Evolutionary conservation across 352 stramenopile genomes (phyloP), one percentile per base, ranked within the genome.

Genomic region (Phytophthora lateralis): DNA sequence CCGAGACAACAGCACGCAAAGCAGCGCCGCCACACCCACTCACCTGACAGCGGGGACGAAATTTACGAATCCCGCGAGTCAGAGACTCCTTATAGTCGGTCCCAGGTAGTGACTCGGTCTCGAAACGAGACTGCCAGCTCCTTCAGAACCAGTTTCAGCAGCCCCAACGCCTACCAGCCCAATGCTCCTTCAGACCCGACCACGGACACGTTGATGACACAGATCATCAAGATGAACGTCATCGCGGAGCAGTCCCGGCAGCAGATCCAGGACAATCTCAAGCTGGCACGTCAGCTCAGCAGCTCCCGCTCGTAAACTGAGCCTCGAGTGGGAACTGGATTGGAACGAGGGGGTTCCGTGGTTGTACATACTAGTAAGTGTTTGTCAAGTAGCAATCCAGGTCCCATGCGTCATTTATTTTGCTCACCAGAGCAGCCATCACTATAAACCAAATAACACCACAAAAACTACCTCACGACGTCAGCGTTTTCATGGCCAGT

Each of bases 211-310:
- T 73, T 89, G 59, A 89, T 90, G 75, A 54, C 70, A 30, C 81
- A 86, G 52, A 89, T 90, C 66, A 79, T 89, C 62, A 73, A 84
- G 59, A 88, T 90, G 78, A 90, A 89, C 63, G 75, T 90, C 60
- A 86, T 85, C 41, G 81, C 81, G 32, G 81, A 90, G 62, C 74
- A 89, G 27, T 83, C 77, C 43, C 70, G 75, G 20, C 72, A 85
- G 64, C 76, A 86, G 64, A 75, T 89, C 42, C 63, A 81, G 47
- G 72, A 84, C 42, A 87, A 85, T 51, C 61, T 87, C 55, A 83
- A 83, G 61, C 49, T 85, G 32, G 77, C 76, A 21, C 70, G 77
- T 49, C 73, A 79, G 42, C 66, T 81, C 44, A 63, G 72, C 34
- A 61, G 41, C 55, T 61, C 43, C 29, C 75, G 69, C 9, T 43